Evolutionary conservation across 1,139 yeast species (phyloP), one percentile per base, ranked within the genome.

Genomic region (Sugiyamaella xylanicola): DNA sequence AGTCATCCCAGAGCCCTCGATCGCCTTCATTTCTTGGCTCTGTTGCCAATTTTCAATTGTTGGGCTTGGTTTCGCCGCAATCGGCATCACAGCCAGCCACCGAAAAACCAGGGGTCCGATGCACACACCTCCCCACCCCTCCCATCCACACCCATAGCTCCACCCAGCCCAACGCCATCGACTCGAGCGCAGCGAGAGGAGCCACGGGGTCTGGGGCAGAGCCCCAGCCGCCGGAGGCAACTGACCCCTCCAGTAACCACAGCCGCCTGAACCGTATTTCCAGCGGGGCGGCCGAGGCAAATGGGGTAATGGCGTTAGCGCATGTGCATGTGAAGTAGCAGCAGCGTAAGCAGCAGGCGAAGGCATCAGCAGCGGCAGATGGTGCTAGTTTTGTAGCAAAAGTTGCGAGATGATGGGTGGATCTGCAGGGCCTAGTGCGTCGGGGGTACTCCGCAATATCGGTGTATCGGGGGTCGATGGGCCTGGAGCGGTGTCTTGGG

Each of bases 381-480:
- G 29, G 5, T 5, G 29, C 8, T 25, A 25, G 9, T 25, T 5
- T 25, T 25, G 9, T 25, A 25, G 29, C 29, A 25, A 25, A 25
- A 25, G 29, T 25, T 25, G 29, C 29, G 29, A 25, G 29, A 25
- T n/a, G n/a, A n/a, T 25, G 29, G 29, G 29, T 25, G 39, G 39
- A 42, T 42, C 21, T 42, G 46, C 46, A 42, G 46, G 46, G 46
- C 36, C 15, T 7, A 22, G 15, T 9, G 47, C 27, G 7, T 11
- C 9, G 9, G 29, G 9, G 29, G 22, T 11, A 15, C 47, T 43
- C 47, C 47, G 37, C 47, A 43, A 43, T 43, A 27, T n/a, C n/a
- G 22, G n/a, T 43, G 9, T 43, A 43, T 13, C 36, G 47, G 21
- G 47, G 44, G 11, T 19, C 9, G 13, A 27, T 22, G n/a, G 17